These are phyloP conservation scores for Brasenia schreberi DNA, from an alignment of 164 flowering plant genomes.

Conservation along the genomic window DNA sequence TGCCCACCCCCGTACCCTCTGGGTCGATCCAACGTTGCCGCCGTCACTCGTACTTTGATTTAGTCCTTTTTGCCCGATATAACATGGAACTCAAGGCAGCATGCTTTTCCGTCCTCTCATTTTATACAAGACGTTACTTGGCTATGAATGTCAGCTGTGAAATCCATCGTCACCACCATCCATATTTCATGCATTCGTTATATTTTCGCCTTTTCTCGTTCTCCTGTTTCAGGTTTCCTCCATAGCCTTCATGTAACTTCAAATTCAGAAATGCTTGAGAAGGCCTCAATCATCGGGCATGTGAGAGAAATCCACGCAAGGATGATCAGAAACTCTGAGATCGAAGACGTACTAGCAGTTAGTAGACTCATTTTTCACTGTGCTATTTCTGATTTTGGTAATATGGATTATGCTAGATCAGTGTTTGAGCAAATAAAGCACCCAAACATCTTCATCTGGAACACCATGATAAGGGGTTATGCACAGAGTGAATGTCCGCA, in stretches of 20 bases:
- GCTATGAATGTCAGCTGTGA: no score
- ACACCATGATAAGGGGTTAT: slow-evolving; percentile 21
- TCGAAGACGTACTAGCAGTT: slow-evolving; percentile 11
- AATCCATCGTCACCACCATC: no score
- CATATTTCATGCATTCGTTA: no score
- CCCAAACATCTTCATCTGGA: slow-evolving; percentile 19
- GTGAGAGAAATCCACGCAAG: slow-evolving; percentile 7
- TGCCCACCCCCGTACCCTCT: no score
- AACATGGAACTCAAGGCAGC: no score
- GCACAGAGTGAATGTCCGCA: slow-evolving; percentile 11
- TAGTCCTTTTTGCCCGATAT: no score
- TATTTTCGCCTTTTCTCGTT: neutral
- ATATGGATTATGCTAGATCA: slow-evolving; percentile 14
- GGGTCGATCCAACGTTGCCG: no score
- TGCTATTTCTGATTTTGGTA: slow-evolving; percentile 10
- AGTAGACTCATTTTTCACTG: slow-evolving; percentile 15
- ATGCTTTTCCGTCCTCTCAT: no score
- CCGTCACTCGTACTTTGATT: no score
- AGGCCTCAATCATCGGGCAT: neutral
- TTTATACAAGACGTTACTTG: no score
- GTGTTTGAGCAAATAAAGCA: slow-evolving; percentile 5
- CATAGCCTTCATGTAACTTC: neutral
- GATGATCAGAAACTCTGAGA: slow-evolving; percentile 11
- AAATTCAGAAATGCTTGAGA: neutral
- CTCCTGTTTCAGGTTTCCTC: neutral